Base-by-base conservation (phyloP, 345 rosid species). In the Camelina hispida region DNA sequence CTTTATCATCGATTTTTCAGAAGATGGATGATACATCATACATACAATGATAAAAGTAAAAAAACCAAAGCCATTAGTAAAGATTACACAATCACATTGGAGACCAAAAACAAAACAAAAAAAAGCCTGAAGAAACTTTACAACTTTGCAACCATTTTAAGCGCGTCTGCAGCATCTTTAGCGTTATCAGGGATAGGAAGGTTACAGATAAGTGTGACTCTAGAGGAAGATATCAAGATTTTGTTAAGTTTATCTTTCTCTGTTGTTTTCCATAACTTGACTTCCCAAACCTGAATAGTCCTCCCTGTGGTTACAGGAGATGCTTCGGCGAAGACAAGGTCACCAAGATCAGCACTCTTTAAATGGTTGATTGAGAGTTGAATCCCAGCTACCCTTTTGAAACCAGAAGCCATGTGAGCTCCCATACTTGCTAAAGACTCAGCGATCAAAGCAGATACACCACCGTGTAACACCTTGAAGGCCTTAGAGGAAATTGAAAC, bases 201-300 rank as follows among this genome's bases (percentile, higher is more conserved):
- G 84, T 89, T 91, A 77, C 87, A 80, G 9, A 88, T 6, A 48
- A 91, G 87, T 34, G 93, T 91, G 14, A 89, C 97, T 79, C 88
- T 78, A 11, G 97, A 84, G 10, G 95, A 84, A 5, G 95, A 72
- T 17, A 86, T 82, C 78, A 84, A 72, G 46, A 14, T 80, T 40
- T 83, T 82, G 16, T 64, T 52, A 14, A 3, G 7, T 0, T 86
- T 67, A 58, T 82, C 80, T 25, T 75, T 65, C 3, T 75, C 75
- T 63, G 79, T 75, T 4, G 81, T 69, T 83, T 89, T 94, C 89
- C 87, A 87, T 2, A 91, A 64, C 71, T 66, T 80, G 30, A 89
- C 95, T 75, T 94, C 95, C 98, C 98, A 94, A 13, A 88, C 98
- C 89, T 94, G 96, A 74, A 88, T 85, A 32, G 96, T 91, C 47